Conservation (phyloP, 257 asterid species). For the Petunia secreta region DNA sequence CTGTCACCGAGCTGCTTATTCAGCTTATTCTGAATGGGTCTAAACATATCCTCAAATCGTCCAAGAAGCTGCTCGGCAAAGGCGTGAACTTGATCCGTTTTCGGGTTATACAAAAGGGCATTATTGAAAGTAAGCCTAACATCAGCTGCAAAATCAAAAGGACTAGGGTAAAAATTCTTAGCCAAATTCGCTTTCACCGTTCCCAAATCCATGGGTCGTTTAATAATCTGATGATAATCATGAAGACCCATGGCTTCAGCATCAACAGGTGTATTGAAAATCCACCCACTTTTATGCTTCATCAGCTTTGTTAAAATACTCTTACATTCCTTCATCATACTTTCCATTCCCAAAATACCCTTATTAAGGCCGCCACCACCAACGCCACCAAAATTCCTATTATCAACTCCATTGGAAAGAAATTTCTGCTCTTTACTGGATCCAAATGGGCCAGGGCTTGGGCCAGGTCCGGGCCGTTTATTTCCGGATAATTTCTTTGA, state of each 20-base stretch:
- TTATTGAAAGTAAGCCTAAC: slow-evolving; percentile 86
- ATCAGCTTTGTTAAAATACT: slow-evolving; percentile 65
- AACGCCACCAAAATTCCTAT: slow-evolving; percentile 29
- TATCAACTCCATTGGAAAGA: slow-evolving; percentile 40
- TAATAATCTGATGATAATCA: slow-evolving; percentile 86
- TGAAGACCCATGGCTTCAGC: slow-evolving; percentile 68
- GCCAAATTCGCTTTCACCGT: slow-evolving; percentile 71
- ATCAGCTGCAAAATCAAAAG: slow-evolving; percentile 75
- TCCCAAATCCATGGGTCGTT: slow-evolving; percentile 96
- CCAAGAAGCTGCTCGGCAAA: slow-evolving; percentile 66
- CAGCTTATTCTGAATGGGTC: slow-evolving; percentile 59
- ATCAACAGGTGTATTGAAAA: slow-evolving; percentile 76
- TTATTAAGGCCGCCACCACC: slow-evolving; percentile 25
- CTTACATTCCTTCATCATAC: slow-evolving; percentile 67
- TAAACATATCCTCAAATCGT: slow-evolving; percentile 73
- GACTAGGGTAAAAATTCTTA: slow-evolving; percentile 53
- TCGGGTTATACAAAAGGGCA: slow-evolving; percentile 89
- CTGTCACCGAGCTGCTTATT: background rate
- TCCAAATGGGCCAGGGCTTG: slow-evolving; percentile 37
- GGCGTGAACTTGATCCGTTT: slow-evolving; percentile 65
- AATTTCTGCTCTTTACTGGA: slow-evolving; percentile 47
- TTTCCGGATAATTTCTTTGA: slow-evolving; percentile 54
- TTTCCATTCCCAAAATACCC: slow-evolving; percentile 44
- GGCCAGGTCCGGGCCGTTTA: slow-evolving; percentile 38
- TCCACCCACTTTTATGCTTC: slow-evolving; percentile 64